Conservation (phyloP, 2,329 filamentous ascomycete genomes). For the Parastagonospora avenae region DNA sequence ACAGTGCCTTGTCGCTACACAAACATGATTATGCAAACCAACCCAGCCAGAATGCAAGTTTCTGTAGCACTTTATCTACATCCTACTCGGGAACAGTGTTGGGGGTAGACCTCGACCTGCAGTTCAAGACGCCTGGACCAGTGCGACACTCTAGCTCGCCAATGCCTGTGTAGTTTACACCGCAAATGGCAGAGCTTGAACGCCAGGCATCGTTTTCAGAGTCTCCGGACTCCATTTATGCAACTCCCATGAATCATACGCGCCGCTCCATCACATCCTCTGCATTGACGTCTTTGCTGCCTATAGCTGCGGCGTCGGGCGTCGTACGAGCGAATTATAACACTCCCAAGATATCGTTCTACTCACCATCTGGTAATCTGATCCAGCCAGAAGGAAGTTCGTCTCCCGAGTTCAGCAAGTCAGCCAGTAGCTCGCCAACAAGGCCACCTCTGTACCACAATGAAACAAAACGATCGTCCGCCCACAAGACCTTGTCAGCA, state of each 20-base stretch:
- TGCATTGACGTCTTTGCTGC: slow-evolving; percentile 43
- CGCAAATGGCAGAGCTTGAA: slow-evolving; percentile 26
- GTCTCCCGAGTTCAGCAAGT: slow-evolving; percentile 12
- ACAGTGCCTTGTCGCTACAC: slow-evolving; percentile 22
- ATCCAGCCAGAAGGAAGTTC: slow-evolving; percentile 33
- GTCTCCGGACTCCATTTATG: slow-evolving; percentile 10
- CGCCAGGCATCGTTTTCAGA: slow-evolving; percentile 15
- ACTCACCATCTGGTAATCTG: slow-evolving; percentile 42
- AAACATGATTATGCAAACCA: slow-evolving; percentile 21
- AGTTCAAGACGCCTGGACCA: slow-evolving; percentile 21
- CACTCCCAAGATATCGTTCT: slow-evolving; percentile 38
- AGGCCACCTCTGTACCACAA: slow-evolving; percentile 14
- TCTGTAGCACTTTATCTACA: slow-evolving; percentile 42
- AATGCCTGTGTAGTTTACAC: slow-evolving; percentile 33
- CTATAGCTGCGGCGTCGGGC: slow-evolving; percentile 45
- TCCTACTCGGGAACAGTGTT: slow-evolving; percentile 43
- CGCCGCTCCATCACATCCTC: slow-evolving; percentile 38
- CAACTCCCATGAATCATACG: slow-evolving; percentile 1
- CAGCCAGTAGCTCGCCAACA: slow-evolving; percentile 9
- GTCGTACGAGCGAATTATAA: slow-evolving; percentile 37
- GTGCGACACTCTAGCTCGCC: slow-evolving; percentile 26
- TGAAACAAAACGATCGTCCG: slow-evolving; percentile 1
- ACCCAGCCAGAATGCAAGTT: slow-evolving; percentile 35
- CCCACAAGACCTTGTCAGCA: slow-evolving; percentile 10
- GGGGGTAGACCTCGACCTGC: slow-evolving; percentile 42